Evolutionary conservation across 768 basidiomycete species (phyloP), one percentile per base, ranked within the genome.

Genomic region (Sporobolomyces phaffii): DNA sequence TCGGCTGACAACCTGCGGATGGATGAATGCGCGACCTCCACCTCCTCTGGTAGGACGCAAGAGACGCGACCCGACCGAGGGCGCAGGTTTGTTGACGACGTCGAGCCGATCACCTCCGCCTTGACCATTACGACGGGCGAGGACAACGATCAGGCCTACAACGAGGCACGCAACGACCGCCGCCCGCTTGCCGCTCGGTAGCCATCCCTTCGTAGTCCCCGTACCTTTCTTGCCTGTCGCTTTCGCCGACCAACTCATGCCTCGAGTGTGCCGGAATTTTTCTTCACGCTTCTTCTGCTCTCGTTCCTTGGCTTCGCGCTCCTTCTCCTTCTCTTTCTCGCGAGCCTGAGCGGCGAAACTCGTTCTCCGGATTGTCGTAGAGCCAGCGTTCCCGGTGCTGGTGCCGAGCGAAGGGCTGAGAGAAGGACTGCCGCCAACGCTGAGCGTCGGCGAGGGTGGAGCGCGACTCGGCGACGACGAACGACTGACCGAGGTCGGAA

Each of bases 301-400:
- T 18, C 62, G 65, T 49, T 72, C 62, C 36, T 60, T 43, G 15
- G 15, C 0, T 34, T 72, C 70, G 49, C 41, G 17, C 48, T 68
- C 54, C 50, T 68, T 61, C 41, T 72, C 65, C 45, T 54, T 56
- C 34, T 66, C 69, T 65, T 71, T 67, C 26, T 64, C 69, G 11
- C 65, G 61, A 26, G 69, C 62, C 13, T 63, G 62, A 17, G 47
- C 40, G 4, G 65, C 65, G 28, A 57, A 66, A 43, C 69, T 64
- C 5, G 62, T 41, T 1, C 64, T 43, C 1, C 69, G 58, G 24
- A 60, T 34, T 1, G 47, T 29, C 29, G 36, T 20, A 38, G 38
- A 33, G 5, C 59, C 53, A 38, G 7, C 41, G 18, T 4, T 31
- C 38, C 15, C 36, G 8, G 28, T 18, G 43, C 28, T 44, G 7